These are phyloP conservation scores for Mitragyna speciosa DNA, from an alignment of 257 asterid species.

Conservation along the genomic window DNA sequence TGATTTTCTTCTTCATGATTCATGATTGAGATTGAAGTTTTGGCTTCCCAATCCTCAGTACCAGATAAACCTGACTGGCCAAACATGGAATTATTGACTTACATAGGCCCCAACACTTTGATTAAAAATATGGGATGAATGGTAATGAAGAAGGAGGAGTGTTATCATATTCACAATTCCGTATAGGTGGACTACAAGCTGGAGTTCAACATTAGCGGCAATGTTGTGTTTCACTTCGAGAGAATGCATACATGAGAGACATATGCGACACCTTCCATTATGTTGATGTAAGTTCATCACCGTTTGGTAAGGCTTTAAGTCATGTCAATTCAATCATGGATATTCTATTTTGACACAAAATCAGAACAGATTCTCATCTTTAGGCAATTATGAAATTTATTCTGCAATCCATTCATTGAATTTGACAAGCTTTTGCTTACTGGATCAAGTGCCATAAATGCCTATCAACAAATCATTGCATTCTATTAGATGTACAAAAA, in stretches of 20 bases:
- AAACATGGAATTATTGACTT: background rate
- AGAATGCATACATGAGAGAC: background rate
- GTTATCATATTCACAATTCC: slow-evolving; percentile 5
- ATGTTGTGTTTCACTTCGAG: slow-evolving; percentile 1
- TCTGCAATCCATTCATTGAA: background rate
- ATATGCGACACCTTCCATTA: background rate
- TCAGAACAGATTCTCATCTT: background rate
- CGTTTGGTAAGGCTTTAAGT: background rate
- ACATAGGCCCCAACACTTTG: slow-evolving; percentile 9
- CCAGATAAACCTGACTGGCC: background rate
- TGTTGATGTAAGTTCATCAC: background rate
- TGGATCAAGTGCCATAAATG: background rate
- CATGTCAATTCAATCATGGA: background rate
- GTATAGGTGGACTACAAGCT: background rate
- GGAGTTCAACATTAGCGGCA: slow-evolving; percentile 2
- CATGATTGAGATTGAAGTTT: background rate
- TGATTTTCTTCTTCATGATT: slow-evolving; percentile 12
- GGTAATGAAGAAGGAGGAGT: background rate
- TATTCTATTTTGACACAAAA: background rate
- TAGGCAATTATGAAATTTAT: background rate
- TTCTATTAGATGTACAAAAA: too few relatives aligned
- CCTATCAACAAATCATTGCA: background rate
- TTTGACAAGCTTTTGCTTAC: background rate
- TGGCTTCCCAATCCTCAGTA: background rate
- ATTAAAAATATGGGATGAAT: background rate